Evolutionary conservation across 2,329 filamentous ascomycete genomes (phyloP).

Genomic region (Cyphellophora attinorum): DNA sequence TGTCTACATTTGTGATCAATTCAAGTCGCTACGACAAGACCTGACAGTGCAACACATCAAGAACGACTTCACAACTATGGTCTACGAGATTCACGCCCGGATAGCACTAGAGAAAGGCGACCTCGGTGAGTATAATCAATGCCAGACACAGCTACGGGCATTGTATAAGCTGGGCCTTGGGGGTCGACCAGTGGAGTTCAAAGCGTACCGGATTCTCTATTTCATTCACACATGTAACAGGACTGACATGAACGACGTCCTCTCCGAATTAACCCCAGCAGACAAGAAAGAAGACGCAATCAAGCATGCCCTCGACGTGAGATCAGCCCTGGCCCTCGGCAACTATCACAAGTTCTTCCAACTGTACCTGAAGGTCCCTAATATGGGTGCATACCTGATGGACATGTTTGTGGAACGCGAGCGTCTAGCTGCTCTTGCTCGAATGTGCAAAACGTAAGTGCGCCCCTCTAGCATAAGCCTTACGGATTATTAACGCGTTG

Average conservation of each 20-base stretch:
- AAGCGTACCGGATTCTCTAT: slow-evolving; percentile 98
- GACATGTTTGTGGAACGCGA: slow-evolving; percentile 97
- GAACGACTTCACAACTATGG: slow-evolving; percentile 89
- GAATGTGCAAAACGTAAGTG: slow-evolving; percentile 92
- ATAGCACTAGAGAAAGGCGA: slow-evolving; percentile 98
- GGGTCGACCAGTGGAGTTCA: slow-evolving; percentile 89
- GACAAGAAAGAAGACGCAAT: slow-evolving; percentile 80
- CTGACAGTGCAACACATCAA: slow-evolving; percentile 95
- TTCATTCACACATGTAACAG: slow-evolving; percentile 98
- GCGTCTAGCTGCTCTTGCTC: slow-evolving; percentile 78
- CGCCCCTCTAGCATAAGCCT: neutral
- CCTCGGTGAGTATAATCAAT: slow-evolving; percentile 99
- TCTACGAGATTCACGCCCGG: slow-evolving; percentile 94
- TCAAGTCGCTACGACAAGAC: slow-evolving; percentile 97
- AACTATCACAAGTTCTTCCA: slow-evolving; percentile 99
- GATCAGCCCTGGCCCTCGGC: slow-evolving; percentile 81
- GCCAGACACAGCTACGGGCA: slow-evolving; percentile 91
- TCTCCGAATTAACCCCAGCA: slow-evolving; percentile 97
- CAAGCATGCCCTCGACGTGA: slow-evolving; percentile 83
- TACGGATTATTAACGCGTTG: slow-evolving; percentile 33
- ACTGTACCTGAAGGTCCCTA: slow-evolving; percentile 85
- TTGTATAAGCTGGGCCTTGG: slow-evolving; percentile 80
- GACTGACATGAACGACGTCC: slow-evolving; percentile 92
- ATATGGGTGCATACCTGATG: slow-evolving; percentile 97
- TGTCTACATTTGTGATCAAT: slow-evolving; percentile 96